These are phyloP conservation scores for Dactylellina cionopaga DNA, from an alignment of 2,329 filamentous ascomycete genomes.

Conservation along the genomic window DNA sequence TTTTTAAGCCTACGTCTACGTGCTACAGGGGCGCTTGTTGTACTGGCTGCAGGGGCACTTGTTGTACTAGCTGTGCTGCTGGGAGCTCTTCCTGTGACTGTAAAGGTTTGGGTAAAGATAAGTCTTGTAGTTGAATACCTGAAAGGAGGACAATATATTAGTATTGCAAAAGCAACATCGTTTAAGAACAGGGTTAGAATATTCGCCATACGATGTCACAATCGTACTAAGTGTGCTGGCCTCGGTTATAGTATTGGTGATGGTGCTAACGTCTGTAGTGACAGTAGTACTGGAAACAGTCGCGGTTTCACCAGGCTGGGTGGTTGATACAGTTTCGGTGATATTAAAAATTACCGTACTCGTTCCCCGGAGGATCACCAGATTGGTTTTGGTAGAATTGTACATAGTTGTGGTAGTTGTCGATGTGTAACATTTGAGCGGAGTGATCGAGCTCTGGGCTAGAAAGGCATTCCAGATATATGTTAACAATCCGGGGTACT, in stretches of 20 bases:
- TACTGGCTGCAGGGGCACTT: too few relatives aligned
- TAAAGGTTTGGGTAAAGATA: background rate
- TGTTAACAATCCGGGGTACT: background rate
- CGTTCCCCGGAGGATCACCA: background rate
- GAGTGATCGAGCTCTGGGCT: slow-evolving; percentile 1
- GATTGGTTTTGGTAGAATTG: background rate
- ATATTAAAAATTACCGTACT: background rate
- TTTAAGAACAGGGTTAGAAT: too few relatives aligned
- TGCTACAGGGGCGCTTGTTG: too few relatives aligned
- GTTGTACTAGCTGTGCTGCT: background rate
- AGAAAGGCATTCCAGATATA: background rate
- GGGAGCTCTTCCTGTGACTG: background rate
- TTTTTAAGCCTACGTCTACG: slow-evolving; percentile 1
- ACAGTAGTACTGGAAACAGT: background rate
- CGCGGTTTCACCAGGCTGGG: background rate
- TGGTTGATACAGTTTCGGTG: background rate
- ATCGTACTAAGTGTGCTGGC: background rate
- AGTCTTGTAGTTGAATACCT: background rate
- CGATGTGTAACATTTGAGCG: slow-evolving; percentile 6
- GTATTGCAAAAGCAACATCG: too few relatives aligned
- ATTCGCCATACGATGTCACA: background rate
- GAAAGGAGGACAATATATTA: background rate
- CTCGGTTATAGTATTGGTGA: background rate
- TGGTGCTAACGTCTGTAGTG: too few relatives aligned
- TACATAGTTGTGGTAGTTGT: background rate